Evolutionary conservation across 306 rosid genomes (phyloP).

Genomic region (Glycine soja): DNA sequence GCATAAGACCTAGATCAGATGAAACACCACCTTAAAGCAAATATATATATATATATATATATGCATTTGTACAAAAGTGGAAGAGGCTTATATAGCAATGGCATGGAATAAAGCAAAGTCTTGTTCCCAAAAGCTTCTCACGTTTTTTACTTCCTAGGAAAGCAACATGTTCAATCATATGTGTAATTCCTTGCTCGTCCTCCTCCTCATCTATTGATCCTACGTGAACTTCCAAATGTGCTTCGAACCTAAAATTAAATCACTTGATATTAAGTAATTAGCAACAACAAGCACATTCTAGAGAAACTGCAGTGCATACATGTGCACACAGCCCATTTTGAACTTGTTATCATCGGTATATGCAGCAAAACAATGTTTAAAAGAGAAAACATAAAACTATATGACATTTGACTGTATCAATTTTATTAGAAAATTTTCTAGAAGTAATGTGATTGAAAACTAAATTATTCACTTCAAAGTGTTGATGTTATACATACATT

Average conservation of each 20-base stretch:
- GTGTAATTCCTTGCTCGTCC: constrained; percentile 98
- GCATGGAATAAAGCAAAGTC: constrained; percentile 46
- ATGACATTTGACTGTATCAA: no score
- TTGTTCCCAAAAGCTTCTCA: constrained; percentile 96
- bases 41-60: not conserved
- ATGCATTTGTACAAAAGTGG: not conserved
- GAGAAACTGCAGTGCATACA: constrained; percentile 20
- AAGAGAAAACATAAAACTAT: no score
- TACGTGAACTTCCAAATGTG: constrained; percentile 96
- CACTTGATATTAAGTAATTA: constrained; percentile 29
- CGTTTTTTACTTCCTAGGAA: constrained; percentile 99
- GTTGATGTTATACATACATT: no score
- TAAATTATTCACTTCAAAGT: no score
- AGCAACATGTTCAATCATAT: constrained; percentile 99
- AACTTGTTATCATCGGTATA: constrained; percentile 18
- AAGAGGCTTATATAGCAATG: constrained; percentile 15
- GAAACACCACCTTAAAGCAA: constrained; percentile 30
- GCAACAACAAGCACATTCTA: constrained; percentile 33
- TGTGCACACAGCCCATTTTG: constrained; percentile 19
- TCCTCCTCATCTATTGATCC: constrained; percentile 98
- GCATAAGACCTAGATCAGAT: constrained; percentile 22
- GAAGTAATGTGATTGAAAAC: no score
- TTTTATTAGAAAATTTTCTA: no score
- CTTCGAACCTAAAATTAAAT: constrained; percentile 85
- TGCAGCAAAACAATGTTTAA: no score